These are phyloP conservation scores for Klebsormidium nitens DNA, from an alignment of 139 green algal species.

Conservation along the genomic window DNA sequence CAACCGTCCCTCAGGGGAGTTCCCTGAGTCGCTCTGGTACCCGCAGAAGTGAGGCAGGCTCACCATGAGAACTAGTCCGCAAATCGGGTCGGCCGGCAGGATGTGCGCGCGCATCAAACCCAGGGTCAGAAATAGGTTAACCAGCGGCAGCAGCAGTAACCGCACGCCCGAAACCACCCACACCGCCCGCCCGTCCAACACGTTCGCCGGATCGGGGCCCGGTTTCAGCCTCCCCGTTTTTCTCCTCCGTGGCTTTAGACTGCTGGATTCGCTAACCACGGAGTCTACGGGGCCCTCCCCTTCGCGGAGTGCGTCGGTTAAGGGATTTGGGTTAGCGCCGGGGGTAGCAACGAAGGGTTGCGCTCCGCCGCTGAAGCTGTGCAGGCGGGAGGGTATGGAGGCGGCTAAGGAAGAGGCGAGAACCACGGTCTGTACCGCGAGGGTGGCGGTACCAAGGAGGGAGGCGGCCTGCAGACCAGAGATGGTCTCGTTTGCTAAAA, in stretches of 20 bases:
- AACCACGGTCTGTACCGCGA: constrained; percentile 57
- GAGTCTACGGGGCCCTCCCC: too few species aligned
- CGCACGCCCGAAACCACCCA: constrained; percentile 38
- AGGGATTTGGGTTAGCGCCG: too few species aligned
- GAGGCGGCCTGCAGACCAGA: constrained; percentile 23
- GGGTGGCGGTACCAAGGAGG: constrained; percentile 46
- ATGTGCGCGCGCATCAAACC: neutral
- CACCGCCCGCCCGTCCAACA: constrained; percentile 41
- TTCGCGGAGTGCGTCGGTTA: too few species aligned
- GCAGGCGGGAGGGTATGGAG: constrained; percentile 23
- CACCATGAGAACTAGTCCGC: neutral
- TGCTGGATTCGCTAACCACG: too few species aligned
- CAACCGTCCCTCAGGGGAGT: too few species aligned
- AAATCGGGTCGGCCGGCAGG: neutral
- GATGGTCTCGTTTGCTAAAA: too few species aligned
- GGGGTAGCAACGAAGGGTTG: too few species aligned
- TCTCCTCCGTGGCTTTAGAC: neutral
- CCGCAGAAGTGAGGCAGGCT: neutral
- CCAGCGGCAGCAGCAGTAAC: constrained; percentile 47
- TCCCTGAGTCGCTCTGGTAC: neutral
- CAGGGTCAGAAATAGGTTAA: neutral
- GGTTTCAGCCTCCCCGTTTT: neutral
- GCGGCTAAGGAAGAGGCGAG: constrained; percentile 53
- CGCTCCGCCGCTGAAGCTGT: too few species aligned
- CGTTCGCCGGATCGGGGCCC: constrained; percentile 19